Conservation (phyloP, 495 filamentous ascomycete species). For the Neurospora sp. region DNA sequence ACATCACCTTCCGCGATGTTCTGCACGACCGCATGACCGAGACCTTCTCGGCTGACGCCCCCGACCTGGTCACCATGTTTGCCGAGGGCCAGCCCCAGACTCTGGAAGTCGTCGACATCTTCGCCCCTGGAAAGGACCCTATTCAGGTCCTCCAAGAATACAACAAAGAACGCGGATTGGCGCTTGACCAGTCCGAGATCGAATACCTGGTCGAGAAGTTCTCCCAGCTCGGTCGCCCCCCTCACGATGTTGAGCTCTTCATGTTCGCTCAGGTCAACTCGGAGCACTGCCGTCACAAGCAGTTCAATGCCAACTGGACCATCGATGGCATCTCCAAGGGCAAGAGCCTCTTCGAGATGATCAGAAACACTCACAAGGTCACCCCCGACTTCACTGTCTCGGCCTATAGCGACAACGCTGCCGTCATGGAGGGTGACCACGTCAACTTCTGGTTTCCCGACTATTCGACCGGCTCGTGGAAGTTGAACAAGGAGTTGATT, state of each 20-base stretch:
- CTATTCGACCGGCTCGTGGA: conserved; percentile 78
- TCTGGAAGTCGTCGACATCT: conserved; percentile 63
- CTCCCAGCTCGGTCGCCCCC: conserved; percentile 60
- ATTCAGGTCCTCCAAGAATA: conserved; percentile 66
- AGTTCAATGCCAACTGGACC: conserved; percentile 97
- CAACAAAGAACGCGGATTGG: conserved; percentile 73
- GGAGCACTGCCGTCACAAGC: conserved; percentile 65
- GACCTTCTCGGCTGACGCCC: conserved; percentile 52
- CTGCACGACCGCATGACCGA: conserved; percentile 94
- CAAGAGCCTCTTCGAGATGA: conserved; percentile 84
- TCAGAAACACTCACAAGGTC: conserved; percentile 78
- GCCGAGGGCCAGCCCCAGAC: conserved; percentile 60
- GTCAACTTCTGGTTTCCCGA: conserved; percentile 80
- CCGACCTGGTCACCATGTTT: conserved; percentile 68
- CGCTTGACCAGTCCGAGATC: conserved; percentile 79
- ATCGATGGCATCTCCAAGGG: conserved; percentile 79
- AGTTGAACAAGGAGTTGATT: conserved; percentile 71
- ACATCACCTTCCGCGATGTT: conserved; percentile 54
- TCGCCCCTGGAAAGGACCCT: conserved; percentile 48
- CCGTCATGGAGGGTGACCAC: conserved; percentile 70
- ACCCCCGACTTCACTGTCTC: conserved; percentile 75
- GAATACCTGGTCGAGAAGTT: conserved; percentile 88
- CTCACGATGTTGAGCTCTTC: conserved; percentile 89
- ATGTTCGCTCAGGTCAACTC: conserved; percentile 98
- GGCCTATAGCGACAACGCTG: conserved; percentile 95